Conservation (phyloP, 1,139 yeast genomes). For the Candida pseudoviswanathii region DNA sequence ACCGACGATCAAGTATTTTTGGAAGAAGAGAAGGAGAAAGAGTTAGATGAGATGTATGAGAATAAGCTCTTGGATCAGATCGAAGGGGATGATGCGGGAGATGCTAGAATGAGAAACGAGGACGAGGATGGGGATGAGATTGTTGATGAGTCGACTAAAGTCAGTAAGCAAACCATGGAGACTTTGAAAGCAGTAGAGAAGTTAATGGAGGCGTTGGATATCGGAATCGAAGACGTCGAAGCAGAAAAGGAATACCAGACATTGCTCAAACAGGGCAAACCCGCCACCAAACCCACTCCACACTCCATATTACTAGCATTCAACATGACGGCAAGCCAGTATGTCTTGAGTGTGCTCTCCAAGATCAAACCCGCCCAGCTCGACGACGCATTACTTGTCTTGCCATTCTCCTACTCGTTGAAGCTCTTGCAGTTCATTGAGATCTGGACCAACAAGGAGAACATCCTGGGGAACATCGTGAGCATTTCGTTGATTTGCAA, state of each 20-base stretch:
- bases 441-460: slow-evolving; percentile 63
- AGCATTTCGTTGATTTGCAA: slow-evolving; percentile 69
- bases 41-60: slow-evolving; percentile 90
- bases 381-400: slow-evolving; percentile 87
- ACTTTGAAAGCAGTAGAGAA: slow-evolving; percentile 95
- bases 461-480: slow-evolving; percentile 44
- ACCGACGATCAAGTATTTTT: slow-evolving; percentile 92
- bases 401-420: slow-evolving; percentile 85
- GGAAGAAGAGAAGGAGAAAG: slow-evolving; percentile 95
- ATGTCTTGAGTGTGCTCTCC: slow-evolving; percentile 70
- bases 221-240: slow-evolving; percentile 73
- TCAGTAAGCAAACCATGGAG: slow-evolving; percentile 83
- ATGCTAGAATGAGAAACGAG: slow-evolving; percentile 29
- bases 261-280: slow-evolving; percentile 36
- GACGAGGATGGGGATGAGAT: slow-evolving; percentile 46
- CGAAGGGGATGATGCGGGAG: slow-evolving; percentile 51
- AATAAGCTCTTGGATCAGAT: slow-evolving; percentile 68
- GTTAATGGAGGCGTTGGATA: slow-evolving; percentile 87
- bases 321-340: slow-evolving; percentile 70
- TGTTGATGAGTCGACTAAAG: slow-evolving; percentile 64
- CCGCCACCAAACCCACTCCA: slow-evolving; percentile 61
- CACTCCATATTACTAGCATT: slow-evolving; percentile 74
- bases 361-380: slow-evolving; percentile 81
- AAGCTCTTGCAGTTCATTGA: slow-evolving; percentile 72
- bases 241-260: slow-evolving; percentile 52